phyloP scores from a whole-genome alignment of 83 land plant species.

The Picea engelmannii region DNA sequence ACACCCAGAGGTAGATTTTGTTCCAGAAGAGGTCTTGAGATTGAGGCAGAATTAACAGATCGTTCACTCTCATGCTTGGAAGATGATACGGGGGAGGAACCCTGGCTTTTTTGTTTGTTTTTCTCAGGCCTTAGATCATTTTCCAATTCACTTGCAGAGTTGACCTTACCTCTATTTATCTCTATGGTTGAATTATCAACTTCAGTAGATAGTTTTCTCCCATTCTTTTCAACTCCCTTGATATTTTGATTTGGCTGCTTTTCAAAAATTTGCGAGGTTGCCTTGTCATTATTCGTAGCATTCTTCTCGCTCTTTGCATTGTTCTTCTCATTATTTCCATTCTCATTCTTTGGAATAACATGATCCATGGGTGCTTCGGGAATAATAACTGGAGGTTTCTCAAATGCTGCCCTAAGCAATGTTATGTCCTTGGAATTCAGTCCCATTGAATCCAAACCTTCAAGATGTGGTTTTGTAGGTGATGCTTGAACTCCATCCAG shows the following conservation, averaged over 20 bases:
- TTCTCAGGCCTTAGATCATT: not conserved
- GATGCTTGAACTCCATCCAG: slow-evolving; percentile 1
- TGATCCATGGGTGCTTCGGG: slow-evolving; percentile 12
- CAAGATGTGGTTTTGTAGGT: slow-evolving; percentile 16
- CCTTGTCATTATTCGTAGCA: slow-evolving; percentile 9
- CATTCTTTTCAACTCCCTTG: not conserved
- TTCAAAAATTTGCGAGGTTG: not conserved
- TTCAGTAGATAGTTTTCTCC: not conserved
- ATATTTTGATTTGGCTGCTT: not conserved
- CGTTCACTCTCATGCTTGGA: slow-evolving; percentile 9
- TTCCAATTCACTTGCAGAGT: not conserved
- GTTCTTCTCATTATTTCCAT: slow-evolving; percentile 13
- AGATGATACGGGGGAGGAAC: not conserved
- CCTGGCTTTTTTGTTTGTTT: slow-evolving; percentile 6
- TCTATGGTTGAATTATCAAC: not conserved
- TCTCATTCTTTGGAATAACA: slow-evolving; percentile 15
- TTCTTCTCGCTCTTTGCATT: slow-evolving; percentile 7
- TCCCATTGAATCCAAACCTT: slow-evolving; percentile 38
- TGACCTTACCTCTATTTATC: not conserved
- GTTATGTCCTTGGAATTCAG: slow-evolving; percentile 31
- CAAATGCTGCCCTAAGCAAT: slow-evolving; percentile 35
- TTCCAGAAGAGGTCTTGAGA: slow-evolving; percentile 50
- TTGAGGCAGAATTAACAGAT: slow-evolving; percentile 18
- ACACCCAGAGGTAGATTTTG: slow-evolving; percentile 87
- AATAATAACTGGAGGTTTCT: slow-evolving; percentile 26